Conservation (phyloP, 2,329 filamentous ascomycete genomes). For the Remersonia thermophila region DNA sequence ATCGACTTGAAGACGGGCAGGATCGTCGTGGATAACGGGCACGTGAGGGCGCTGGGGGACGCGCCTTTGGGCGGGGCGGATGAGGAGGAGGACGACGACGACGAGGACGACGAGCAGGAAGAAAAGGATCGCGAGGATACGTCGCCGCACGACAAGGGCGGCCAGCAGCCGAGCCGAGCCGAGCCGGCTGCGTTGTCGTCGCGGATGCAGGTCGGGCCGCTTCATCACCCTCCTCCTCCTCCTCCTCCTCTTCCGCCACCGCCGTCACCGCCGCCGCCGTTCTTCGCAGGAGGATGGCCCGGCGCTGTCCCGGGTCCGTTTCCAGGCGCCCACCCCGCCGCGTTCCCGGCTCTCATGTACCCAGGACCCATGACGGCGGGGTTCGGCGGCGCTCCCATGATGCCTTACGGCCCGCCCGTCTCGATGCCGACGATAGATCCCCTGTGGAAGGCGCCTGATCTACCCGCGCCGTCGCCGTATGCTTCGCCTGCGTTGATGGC, state of each 20-base stretch:
- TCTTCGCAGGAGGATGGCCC: slow-evolving; percentile 4
- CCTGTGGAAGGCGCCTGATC: slow-evolving; percentile 26
- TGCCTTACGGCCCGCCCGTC: slow-evolving; percentile 6
- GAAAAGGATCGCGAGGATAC: slow-evolving; percentile 20
- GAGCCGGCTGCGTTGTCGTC: too few relatives aligned
- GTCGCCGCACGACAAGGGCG: slow-evolving; percentile 12
- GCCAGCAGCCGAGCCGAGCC: too few relatives aligned
- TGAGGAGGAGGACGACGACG: slow-evolving; percentile 4
- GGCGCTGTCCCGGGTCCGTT: background rate
- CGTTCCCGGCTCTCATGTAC: slow-evolving; percentile 6
- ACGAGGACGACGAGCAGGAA: background rate
- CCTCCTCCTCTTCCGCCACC: too few relatives aligned
- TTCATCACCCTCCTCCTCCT: too few relatives aligned
- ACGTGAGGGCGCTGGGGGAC: slow-evolving; percentile 45
- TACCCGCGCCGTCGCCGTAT: slow-evolving; percentile 15
- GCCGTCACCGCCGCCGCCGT: background rate
- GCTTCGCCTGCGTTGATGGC: slow-evolving; percentile 7
- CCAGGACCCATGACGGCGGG: slow-evolving; percentile 6
- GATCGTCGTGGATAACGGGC: slow-evolving; percentile 84
- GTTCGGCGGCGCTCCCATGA: slow-evolving; percentile 1
- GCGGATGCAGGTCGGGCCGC: too few relatives aligned
- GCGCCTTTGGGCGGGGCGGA: slow-evolving; percentile 12
- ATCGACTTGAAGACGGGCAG: slow-evolving; percentile 73
- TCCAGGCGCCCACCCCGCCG: background rate
- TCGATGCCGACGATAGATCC: slow-evolving; percentile 20